Percentiles rank a stretch among this genome's conserved stretches.
Conservation (phyloP, 495 filamentous ascomycete species). For the Penicillium cataractarum region DNA sequence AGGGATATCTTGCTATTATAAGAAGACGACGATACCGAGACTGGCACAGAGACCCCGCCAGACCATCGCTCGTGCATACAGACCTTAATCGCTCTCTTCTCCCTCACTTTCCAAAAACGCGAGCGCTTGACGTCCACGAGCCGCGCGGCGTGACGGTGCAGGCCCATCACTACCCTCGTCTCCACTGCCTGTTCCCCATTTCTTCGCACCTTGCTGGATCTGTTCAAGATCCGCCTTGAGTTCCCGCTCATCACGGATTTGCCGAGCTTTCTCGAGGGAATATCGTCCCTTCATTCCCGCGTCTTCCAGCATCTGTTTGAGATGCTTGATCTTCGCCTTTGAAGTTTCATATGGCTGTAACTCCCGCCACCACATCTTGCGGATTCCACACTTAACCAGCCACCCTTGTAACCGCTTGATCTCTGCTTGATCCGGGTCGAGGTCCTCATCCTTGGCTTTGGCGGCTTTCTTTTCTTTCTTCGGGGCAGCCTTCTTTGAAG, state of each 20-base stretch:
- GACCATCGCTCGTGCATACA: conserved; percentile 3
- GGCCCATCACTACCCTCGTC: conserved; percentile 44
- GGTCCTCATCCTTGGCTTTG: conserved; percentile 49
- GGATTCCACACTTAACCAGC: conserved; percentile 88
- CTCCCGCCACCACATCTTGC: conserved; percentile 88
- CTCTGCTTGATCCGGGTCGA: conserved; percentile 71
- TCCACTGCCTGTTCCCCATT: conserved; percentile 65
- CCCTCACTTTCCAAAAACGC: conserved; percentile 59
- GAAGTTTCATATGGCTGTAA: conserved; percentile 72
- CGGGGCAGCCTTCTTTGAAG: conserved; percentile 34
- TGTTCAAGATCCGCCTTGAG: conserved; percentile 78
- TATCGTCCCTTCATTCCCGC: conserved; percentile 87
- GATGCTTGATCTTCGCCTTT: conserved; percentile 81
- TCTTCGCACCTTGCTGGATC: conserved; percentile 74
- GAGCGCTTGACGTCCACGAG: conserved; percentile 52
- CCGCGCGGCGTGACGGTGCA: conserved; percentile 44
- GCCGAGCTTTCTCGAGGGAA: conserved; percentile 77
- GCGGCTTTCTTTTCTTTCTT: conserved; percentile 40
- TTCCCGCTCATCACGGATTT: conserved; percentile 85
- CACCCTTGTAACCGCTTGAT: conserved; percentile 91
- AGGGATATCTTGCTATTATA: not conserved
- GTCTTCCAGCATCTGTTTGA: conserved; percentile 75
- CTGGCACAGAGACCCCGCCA: not conserved
- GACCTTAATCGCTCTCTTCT: conserved; percentile 53
- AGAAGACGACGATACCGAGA: not conserved